A percentile compares a stretch with the other conserved stretches of the same genome.
Evolutionary conservation across 768 basidiomycete species (phyloP).

Genomic region (Leccinum boreale): DNA sequence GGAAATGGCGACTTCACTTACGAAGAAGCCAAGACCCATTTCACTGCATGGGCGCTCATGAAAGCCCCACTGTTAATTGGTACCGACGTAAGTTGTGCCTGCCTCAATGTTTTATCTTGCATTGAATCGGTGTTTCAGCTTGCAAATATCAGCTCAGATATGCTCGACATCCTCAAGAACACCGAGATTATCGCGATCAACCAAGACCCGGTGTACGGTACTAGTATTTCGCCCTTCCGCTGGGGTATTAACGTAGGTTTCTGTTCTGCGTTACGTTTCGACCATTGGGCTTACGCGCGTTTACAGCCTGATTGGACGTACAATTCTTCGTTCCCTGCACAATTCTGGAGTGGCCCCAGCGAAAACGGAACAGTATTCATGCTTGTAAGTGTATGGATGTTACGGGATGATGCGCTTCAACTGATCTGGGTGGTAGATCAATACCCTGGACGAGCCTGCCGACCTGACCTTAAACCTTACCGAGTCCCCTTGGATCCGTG

Average conservation of each 20-base stretch:
- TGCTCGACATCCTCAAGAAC: constrained; percentile 55
- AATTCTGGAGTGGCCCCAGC: constrained; percentile 66
- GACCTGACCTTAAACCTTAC: constrained; percentile 61
- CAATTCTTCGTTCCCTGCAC: constrained; percentile 49
- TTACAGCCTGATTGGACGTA: constrained; percentile 34
- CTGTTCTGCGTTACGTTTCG: background rate
- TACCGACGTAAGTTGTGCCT: constrained; percentile 42
- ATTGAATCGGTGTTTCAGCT: constrained; percentile 34
- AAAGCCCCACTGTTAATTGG: constrained; percentile 65
- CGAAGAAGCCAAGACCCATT: constrained; percentile 66
- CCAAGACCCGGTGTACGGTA: constrained; percentile 60
- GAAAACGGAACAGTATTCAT: constrained; percentile 63
- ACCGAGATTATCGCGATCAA: constrained; percentile 64
- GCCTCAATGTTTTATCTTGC: background rate
- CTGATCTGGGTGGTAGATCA: constrained; percentile 41
- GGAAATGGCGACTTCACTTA: constrained; percentile 60
- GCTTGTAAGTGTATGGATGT: constrained; percentile 42
- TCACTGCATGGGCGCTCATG: constrained; percentile 69
- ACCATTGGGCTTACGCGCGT: background rate
- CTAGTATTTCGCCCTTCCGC: constrained; percentile 63
- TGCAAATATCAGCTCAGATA: constrained; percentile 46
- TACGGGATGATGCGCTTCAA: background rate
- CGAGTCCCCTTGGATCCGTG: constrained; percentile 68
- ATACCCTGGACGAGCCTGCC: constrained; percentile 49
- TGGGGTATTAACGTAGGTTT: constrained; percentile 60